Conservation (phyloP, 2,329 filamentous ascomycete genomes). For the Aspergillus aculeatinus region DNA sequence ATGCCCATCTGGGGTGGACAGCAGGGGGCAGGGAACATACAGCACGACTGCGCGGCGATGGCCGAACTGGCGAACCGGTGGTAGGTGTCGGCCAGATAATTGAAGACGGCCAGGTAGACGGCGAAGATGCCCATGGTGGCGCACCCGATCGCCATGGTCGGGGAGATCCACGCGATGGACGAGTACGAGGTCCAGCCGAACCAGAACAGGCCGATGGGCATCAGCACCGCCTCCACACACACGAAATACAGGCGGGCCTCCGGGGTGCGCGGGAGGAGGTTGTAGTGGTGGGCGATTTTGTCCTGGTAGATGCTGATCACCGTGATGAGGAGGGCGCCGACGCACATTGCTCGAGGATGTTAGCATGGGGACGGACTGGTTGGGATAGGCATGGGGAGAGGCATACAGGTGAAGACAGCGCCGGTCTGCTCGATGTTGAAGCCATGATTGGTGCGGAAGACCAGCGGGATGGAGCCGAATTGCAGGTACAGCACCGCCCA, state of each 20-base stretch:
- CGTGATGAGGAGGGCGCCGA: constrained; percentile 66
- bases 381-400: background rate
- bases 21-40: constrained; percentile 35
- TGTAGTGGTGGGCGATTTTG: constrained; percentile 55
- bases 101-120: constrained; percentile 86
- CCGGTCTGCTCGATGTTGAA: constrained; percentile 69
- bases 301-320: constrained; percentile 71
- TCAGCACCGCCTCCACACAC: constrained; percentile 70
- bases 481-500: constrained; percentile 89
- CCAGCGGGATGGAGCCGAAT: constrained; percentile 75
- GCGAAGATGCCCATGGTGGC: constrained; percentile 84
- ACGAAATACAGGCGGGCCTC: constrained; percentile 82
- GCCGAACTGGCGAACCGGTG: constrained; percentile 81
- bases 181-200: constrained; percentile 70
- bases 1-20: too few relatives aligned
- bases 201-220: constrained; percentile 79
- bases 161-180: constrained; percentile 69
- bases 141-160: constrained; percentile 67
- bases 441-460: constrained; percentile 66
- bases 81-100: constrained; percentile 88
- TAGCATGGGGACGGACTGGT: background rate
- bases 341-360: constrained; percentile 57
- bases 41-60: constrained; percentile 81
- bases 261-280: constrained; percentile 54
- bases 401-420: constrained; percentile 63